Evolutionary conservation across 495 filamentous ascomycete species (phyloP), one percentile per base, ranked within the genome.

Genomic region (Aspergillus baeticus): DNA sequence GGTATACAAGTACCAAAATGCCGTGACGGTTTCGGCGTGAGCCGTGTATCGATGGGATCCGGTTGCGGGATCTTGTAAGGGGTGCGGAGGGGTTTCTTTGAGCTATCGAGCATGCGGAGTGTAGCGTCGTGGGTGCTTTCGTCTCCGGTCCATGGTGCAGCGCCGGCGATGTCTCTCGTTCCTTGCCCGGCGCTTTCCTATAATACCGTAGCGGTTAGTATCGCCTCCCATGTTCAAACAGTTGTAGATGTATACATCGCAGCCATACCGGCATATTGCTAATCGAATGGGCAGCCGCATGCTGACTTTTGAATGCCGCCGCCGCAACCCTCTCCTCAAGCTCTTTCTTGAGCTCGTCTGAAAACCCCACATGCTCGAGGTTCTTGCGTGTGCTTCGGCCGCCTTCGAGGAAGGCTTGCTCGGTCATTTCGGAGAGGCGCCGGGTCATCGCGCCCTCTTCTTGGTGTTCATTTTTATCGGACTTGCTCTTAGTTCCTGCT

Each of bases 331-430:
- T 86, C 59, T 87, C 85, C 50, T 92, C 83, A 5, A 98, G 77
- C 54, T 82, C 71, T 57, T 73, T 72, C 64, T 91, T 95, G 57
- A 98, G 73, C 55, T 96, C 91, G 15, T 92, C 88, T 51, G 86
- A 87, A 75, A 98, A 96, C 26, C 89, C 90, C 43, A 89, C 90
- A 52, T 95, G 87, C 63, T 88, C 78, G 13, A 96, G 78, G n/a
- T 87, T 89, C 63, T 86, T 87, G 41, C 74, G 80, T 35, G 89
- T 87, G 38, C 86, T 82, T 56, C 81, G 80, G 20, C 89, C 87
- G 15, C 87, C 89, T 54, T 81, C 82, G 22, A 91, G 74, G 21
- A 96, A 73, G 6, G 80, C 81, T 48, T 94, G 87, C 67, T 96
- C 91, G 26, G 88, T 92, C 67, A 94, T 89, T 66, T 90, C 79